Base-by-base conservation (phyloP, 2,329 filamentous ascomycete species). In the Neopestalotiopsis rosae region DNA sequence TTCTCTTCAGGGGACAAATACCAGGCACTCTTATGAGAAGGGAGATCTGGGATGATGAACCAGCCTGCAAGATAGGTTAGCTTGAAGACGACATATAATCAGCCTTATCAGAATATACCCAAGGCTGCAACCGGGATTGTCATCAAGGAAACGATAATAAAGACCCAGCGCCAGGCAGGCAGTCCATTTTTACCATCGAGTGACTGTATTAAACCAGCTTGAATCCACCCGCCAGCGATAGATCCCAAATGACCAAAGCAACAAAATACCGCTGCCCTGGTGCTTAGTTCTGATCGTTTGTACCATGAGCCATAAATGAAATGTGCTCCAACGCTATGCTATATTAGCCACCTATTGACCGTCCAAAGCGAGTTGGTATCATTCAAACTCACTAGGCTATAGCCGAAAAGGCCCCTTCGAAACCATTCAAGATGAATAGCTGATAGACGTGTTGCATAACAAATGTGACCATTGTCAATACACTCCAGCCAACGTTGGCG, bases 81-180 rank as follows among this genome's bases (percentile, higher is more conserved):
- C 4, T 30, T 13, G 45, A 5, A 7, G 20, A 45, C 28, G 59
- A 40, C 17, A 20, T 38, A 20, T 38, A 17, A 20, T 7, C 10
- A 5, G 17, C 12, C 34, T 34, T 12, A 12, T n/a, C 14, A 20
- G 28, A 56, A 67, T 73, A 62, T 62, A 80, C 81, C 81, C 67
- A 82, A 82, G 6, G 88, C 69, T 0, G 86, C 85, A 14, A 89
- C 84, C 0, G 85, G 86, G 4, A 89, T 79, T 1, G 85, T 88
- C 73, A 89, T 88, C 28, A 88, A 79, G 1, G 86, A 86, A 69
- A 89, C 87, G 20, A 90, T 87, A 10, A 90, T 84, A 65, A 89
- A 90, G 0, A 89, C 77, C 86, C 83, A 86, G 24, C 72, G 68
- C 57, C 56, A 58, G n/a, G 28, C 64, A 42, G 58, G 57, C 68